A percentile compares a stretch with the other conserved stretches of the same genome.
Conservation (phyloP, 495 filamentous ascomycete species). For the Daldinia grandis region DNA sequence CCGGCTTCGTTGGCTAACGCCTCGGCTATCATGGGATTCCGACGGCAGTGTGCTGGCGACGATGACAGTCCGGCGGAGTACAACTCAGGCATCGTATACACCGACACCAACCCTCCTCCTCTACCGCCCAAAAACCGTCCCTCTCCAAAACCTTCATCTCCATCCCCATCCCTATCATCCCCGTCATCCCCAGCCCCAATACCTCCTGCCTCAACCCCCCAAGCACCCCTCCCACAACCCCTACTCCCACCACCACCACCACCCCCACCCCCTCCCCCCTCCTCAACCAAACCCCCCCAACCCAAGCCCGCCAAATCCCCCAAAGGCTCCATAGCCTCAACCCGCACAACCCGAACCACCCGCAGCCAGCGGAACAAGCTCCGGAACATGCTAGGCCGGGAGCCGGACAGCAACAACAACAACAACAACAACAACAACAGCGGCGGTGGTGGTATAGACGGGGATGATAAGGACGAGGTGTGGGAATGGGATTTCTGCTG, state of each 20-base stretch:
- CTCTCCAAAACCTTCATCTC: neutral
- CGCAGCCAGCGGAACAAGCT: slow-evolving; percentile 37
- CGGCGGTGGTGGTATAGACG: neutral
- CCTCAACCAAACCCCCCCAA: neutral
- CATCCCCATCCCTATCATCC: neutral
- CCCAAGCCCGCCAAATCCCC: slow-evolving; percentile 16
- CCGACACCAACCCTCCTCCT: slow-evolving; percentile 1
- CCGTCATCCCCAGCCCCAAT: too few relatives aligned
- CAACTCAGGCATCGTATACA: neutral
- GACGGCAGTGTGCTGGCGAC: neutral
- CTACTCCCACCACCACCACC: neutral
- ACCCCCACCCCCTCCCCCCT: neutral
- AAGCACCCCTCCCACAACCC: neutral
- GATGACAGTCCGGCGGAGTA: neutral
- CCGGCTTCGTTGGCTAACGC: slow-evolving; percentile 20
- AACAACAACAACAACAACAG: too few relatives aligned
- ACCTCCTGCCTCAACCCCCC: neutral
- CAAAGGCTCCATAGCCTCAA: slow-evolving; percentile 16
- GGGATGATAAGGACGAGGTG: neutral
- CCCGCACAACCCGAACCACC: slow-evolving; percentile 19
- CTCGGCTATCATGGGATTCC: slow-evolving; percentile 15
- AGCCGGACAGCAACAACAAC: neutral
- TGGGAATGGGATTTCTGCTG: neutral
- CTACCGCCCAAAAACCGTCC: neutral
- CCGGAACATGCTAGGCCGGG: slow-evolving; percentile 20